A percentile compares a stretch with the other conserved stretches of the same genome.
Evolutionary conservation across 257 asterid genomes (phyloP).

Genomic region (Ajuga chamaepitys): DNA sequence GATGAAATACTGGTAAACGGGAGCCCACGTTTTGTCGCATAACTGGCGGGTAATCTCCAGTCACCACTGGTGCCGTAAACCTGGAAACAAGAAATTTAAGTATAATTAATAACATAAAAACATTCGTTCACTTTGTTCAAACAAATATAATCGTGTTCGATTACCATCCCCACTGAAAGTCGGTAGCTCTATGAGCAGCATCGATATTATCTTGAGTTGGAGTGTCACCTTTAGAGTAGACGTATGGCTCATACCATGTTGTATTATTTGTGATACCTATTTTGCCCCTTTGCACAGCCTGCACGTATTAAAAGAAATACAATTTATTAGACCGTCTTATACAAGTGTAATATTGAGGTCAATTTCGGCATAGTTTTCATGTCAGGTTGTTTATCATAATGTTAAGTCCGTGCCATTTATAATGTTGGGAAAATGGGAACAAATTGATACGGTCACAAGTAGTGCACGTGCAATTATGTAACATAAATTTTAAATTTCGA

Average conservation of each 20-base stretch:
- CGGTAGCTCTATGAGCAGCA: constrained; percentile 18
- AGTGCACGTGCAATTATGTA: no score
- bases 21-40: constrained; percentile 6
- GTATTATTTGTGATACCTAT: constrained; percentile 8
- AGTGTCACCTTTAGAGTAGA: background rate
- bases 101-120: no score
- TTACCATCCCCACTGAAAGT: constrained; percentile 25
- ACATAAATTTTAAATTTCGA: no score
- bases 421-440: background rate
- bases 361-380: no score
- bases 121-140: no score
- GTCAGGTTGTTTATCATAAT: background rate
- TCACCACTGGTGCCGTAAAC: constrained; percentile 17
- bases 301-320: background rate
- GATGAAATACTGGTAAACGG: constrained; percentile 12
- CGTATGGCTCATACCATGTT: constrained; percentile 8
- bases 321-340: no score
- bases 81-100: background rate
- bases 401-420: background rate
- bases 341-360: no score
- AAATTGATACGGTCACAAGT: no score
- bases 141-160: no score
- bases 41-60: constrained; percentile 18
- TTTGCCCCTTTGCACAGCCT: constrained; percentile 12
- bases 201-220: background rate